Evolutionary conservation across 192 early-diverging fungal species (phyloP).

Genomic region (Backusella tuberculispora): DNA sequence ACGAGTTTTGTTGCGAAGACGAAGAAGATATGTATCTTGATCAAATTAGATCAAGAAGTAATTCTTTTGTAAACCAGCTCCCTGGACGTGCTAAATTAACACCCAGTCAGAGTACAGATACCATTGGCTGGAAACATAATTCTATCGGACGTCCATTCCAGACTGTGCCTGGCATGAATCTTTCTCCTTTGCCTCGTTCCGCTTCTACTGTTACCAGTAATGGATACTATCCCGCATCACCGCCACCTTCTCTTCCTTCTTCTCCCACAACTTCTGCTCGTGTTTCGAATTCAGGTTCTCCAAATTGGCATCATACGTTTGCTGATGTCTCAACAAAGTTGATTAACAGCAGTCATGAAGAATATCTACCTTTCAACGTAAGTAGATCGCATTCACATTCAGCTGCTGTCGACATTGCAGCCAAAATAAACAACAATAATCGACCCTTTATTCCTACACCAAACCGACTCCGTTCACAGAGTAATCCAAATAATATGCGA

Average conservation of each 20-base stretch:
- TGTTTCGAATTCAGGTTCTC: no score
- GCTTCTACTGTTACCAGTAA: background rate
- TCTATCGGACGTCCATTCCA: slow-evolving; percentile 17
- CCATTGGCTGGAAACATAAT: slow-evolving; percentile 11
- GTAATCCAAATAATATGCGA: slow-evolving; percentile 57
- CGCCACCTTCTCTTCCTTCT: slow-evolving; percentile 49
- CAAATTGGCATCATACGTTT: slow-evolving; percentile 32
- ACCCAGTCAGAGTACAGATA: slow-evolving; percentile 1
- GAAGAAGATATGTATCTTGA: slow-evolving; percentile 8
- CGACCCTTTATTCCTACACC: slow-evolving; percentile 21
- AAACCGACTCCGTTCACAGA: slow-evolving; percentile 53
- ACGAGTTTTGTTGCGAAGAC: slow-evolving; percentile 27
- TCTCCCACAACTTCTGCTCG: slow-evolving; percentile 38
- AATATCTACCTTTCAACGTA: background rate
- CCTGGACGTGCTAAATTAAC: slow-evolving; percentile 8
- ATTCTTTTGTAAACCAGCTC: slow-evolving; percentile 9
- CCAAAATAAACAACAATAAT: background rate
- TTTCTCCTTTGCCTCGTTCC: slow-evolving; percentile 38
- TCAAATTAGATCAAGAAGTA: slow-evolving; percentile 12
- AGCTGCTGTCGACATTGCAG: slow-evolving; percentile 1
- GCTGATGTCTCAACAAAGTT: background rate
- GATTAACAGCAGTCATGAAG: background rate
- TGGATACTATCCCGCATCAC: slow-evolving; percentile 48
- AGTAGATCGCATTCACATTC: slow-evolving; percentile 23
- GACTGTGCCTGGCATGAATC: slow-evolving; percentile 35